Conservation (phyloP, 331 rosid species). For the Ulmus americana region DNA sequence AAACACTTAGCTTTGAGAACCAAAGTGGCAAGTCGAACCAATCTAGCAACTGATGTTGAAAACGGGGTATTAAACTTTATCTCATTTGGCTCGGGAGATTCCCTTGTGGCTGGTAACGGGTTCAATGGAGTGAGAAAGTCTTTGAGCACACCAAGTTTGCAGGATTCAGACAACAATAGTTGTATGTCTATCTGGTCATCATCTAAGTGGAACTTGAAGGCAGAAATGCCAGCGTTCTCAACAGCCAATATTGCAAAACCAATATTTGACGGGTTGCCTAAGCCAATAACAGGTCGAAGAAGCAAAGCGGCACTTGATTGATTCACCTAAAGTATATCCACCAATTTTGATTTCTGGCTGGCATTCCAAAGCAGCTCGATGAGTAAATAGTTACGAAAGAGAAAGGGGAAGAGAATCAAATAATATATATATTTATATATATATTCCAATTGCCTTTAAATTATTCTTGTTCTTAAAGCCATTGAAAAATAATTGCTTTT, state of each 20-base stretch:
- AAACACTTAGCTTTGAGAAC: conserved; percentile 69
- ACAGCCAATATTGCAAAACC: conserved; percentile 54
- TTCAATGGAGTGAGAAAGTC: conserved; percentile 64
- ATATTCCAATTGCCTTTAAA: no score
- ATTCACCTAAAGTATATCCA: conserved; percentile 13
- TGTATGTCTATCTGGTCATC: conserved; percentile 60
- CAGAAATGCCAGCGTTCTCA: conserved; percentile 67
- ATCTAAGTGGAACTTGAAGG: conserved; percentile 62
- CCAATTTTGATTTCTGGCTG: conserved; percentile 28
- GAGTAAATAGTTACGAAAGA: conserved; percentile 36
- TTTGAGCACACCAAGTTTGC: conserved; percentile 76
- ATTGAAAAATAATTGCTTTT: no score
- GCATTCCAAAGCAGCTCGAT: conserved; percentile 26
- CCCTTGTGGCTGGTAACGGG: conserved; percentile 26
- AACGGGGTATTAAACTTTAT: conserved; percentile 33
- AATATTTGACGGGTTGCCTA: conserved; percentile 80
- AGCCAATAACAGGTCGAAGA: conserved; percentile 54
- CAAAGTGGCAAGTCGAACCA: conserved; percentile 47
- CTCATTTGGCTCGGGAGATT: conserved; percentile 41
- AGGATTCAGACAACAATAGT: conserved; percentile 46
- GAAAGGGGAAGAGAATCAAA: background rate
- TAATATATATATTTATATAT: no score
- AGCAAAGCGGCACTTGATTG: conserved; percentile 84
- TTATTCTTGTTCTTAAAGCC: no score
- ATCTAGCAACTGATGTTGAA: conserved; percentile 36